A percentile compares a stretch with the other conserved stretches of the same genome.
These are phyloP conservation scores for Cladosporium halotolerans DNA, from an alignment of 2,329 filamentous ascomycete genomes.

Conservation along the genomic window DNA sequence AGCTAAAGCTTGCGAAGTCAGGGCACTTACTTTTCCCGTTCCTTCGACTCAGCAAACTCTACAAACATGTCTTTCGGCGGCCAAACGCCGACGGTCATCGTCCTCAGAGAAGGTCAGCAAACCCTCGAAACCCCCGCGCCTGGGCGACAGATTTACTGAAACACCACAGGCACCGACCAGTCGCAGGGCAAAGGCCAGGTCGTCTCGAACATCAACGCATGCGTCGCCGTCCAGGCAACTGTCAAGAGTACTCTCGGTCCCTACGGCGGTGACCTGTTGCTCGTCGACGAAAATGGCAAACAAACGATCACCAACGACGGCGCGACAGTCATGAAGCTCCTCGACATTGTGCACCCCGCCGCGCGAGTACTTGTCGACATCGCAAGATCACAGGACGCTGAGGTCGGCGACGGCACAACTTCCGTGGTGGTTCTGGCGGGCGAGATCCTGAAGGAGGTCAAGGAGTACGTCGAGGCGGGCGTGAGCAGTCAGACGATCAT, in stretches of 20 bases:
- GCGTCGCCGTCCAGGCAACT: slow-evolving; percentile 87
- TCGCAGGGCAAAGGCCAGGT: slow-evolving; percentile 97
- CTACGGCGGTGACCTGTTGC: slow-evolving; percentile 91
- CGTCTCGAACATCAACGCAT: slow-evolving; percentile 97
- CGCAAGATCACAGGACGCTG: slow-evolving; percentile 95
- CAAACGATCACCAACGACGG: slow-evolving; percentile 99
- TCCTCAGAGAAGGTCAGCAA: slow-evolving; percentile 84
- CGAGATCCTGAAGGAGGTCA: slow-evolving; percentile 94
- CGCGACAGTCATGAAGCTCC: slow-evolving; percentile 98
- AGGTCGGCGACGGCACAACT: slow-evolving; percentile 96
- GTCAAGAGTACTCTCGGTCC: slow-evolving; percentile 94
- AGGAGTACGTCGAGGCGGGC: slow-evolving; percentile 91
- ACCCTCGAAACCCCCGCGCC: slow-evolving; percentile 3
- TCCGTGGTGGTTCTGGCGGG: slow-evolving; percentile 96
- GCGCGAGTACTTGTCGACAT: slow-evolving; percentile 97
- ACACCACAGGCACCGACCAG: slow-evolving; percentile 73
- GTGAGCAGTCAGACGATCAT: slow-evolving; percentile 97
- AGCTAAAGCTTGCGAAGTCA: background rate
- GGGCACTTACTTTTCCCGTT: background rate
- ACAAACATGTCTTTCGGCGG: slow-evolving; percentile 85
- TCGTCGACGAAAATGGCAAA: slow-evolving; percentile 90
- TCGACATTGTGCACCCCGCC: slow-evolving; percentile 97
- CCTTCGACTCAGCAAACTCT: background rate
- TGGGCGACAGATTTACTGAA: slow-evolving; percentile 11
- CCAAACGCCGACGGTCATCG: slow-evolving; percentile 95